Evolutionary conservation across 176 grass and related monocot species (phyloP).

Genomic region (Panicum miliaceum): DNA sequence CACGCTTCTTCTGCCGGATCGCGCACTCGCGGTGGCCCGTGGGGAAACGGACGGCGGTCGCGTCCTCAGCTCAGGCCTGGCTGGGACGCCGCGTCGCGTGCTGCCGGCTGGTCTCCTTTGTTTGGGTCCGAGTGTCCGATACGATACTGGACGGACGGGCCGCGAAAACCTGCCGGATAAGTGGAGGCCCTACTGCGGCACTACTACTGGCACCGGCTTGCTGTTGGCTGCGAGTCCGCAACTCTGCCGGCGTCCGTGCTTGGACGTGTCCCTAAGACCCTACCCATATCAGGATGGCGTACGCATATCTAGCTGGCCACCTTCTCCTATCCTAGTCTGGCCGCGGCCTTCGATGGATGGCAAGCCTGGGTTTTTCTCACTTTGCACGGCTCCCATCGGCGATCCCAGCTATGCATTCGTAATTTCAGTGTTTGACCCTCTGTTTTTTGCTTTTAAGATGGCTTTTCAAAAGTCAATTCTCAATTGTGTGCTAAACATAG

Average conservation of each 20-base stretch:
- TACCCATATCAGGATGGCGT: background rate
- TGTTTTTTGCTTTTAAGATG: background rate
- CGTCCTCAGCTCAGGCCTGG: no score
- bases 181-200: background rate
- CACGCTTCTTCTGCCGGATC: no score
- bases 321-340: background rate
- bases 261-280: background rate
- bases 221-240: no score
- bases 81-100: no score
- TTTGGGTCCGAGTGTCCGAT: background rate
- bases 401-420: background rate
- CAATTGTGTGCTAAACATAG: no score
- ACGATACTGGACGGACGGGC: background rate
- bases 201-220: no score
- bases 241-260: background rate
- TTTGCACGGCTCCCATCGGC: background rate
- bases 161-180: background rate
- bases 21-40: no score
- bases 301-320: background rate
- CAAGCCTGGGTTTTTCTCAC: background rate
- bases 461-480: background rate
- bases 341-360: background rate
- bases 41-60: background rate
- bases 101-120: no score
- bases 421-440: no score